phyloP scores from a whole-genome alignment of 345 rosid genomes.

The Populus simonii region DNA sequence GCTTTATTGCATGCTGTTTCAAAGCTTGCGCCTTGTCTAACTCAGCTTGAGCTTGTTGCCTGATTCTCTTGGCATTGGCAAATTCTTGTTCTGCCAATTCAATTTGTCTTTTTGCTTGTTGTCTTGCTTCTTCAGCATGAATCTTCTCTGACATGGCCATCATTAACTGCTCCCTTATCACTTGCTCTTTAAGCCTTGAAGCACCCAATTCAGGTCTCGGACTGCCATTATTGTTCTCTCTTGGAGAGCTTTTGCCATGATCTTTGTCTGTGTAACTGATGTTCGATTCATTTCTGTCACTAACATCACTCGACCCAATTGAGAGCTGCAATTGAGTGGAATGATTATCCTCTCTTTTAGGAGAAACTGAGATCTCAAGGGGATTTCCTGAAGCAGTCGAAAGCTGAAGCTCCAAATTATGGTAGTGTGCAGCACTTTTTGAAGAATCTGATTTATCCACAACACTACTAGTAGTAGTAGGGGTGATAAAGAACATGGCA shows the following conservation, averaged over 20 bases:
- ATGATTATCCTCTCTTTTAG: conserved; percentile 37
- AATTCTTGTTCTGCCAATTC: conserved; percentile 81
- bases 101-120: conserved; percentile 59
- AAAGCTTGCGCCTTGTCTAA: conserved; percentile 59
- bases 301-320: conserved; percentile 47
- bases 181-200: conserved; percentile 36
- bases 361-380: conserved; percentile 21
- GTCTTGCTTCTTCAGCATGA: conserved; percentile 61
- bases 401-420: conserved; percentile 70
- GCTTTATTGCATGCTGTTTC: conserved; percentile 61
- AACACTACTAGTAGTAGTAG: not conserved
- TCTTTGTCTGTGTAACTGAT: conserved; percentile 7
- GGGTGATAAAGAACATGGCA: conserved; percentile 24
- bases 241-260: conserved; percentile 6
- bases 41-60: conserved; percentile 80
- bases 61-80: conserved; percentile 66
- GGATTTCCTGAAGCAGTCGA: conserved; percentile 36
- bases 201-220: conserved; percentile 25
- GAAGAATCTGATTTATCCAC: conserved; percentile 14
- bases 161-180: conserved; percentile 36
- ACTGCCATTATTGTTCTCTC: conserved; percentile 14
- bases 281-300: conserved; percentile 28
- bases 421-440: conserved; percentile 16
- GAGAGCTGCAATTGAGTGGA: conserved; percentile 61
- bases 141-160: conserved; percentile 60